Evolutionary conservation across 495 filamentous ascomycete species (phyloP), one percentile per base, ranked within the genome.

Genomic region (Pseudoneurospora amorphoporcata): DNA sequence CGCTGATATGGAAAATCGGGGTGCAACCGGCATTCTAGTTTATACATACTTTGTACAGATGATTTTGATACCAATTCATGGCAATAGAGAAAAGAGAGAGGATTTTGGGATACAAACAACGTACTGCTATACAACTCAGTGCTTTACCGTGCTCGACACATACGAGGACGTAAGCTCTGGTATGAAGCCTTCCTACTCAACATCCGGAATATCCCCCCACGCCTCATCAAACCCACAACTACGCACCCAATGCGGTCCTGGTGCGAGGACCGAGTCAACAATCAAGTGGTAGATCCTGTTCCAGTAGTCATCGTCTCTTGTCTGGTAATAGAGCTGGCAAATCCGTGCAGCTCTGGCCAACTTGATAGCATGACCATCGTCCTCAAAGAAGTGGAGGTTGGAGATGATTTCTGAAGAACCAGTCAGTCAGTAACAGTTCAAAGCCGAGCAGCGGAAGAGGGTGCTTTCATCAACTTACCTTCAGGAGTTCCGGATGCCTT

Each of bases 291-390:
- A 88, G 75, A 94, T 83, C 80, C 85, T 88, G 73, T 86, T 78
- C 93, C 94, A 97, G 32, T 79, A 81, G 69, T 79, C 85, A 43
- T 84, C 77, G 5, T 77, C 81, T 68, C 79, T 82, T 72, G 74
- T 73, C 43, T 72, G 68, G 68, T 77, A 77, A 8, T 77, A 42
- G 9, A 79, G 72, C 68, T 78, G 74, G 72, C 80, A 82, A 40
- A 83, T 53, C 68, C 88, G 83, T 14, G 94, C 75, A 4, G 93
- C 92, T 39, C 94, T 82, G 23, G 88, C 83, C 6, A 95, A 78
- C 80, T 98, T 97, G 69, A 87, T 81, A 35, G 88, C 79, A 79
- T 98, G 94, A 0, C 94, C 93, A 79, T 97, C 93, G 75, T 97
- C 94, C 1, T 84, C 76, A 45, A 88, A 83, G 19, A 73, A 72